Base-by-base conservation (phyloP, 805 yeast species). In the Candida multigemmis region DNA sequence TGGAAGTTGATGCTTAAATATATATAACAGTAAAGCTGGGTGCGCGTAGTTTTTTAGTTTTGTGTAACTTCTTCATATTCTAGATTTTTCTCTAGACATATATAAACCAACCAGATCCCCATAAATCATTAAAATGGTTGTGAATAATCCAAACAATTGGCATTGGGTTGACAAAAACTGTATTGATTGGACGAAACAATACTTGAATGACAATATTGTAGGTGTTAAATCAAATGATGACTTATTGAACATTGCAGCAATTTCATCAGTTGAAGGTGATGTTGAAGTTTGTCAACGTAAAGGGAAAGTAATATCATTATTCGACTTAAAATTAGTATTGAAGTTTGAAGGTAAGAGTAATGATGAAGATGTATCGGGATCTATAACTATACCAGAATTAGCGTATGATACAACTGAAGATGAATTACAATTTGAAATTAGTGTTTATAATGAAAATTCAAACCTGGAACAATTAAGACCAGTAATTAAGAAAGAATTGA, bases 141-240 rank as follows among this genome's bases (percentile, higher is more conserved):
- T 91, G 17, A 80, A 85, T 58, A 91, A 89, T 68, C 97, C 97
- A 21, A 91, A 91, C 56, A 89, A 89, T 61, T 89, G 98, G 98
- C 98, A 91, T 67, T 91, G 97, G 97, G 96, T 87, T 36, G 96
- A 89, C 59, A 89, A 89, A 56, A 91, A 91, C 65, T 91, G 98
- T 60, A 70, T 89, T 31, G 77, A 73, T 31, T 91, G 98, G 98
- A 69, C 96, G 8, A 74, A 74, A 35, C 65, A 69, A 21, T 89
- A 89, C 53, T 83, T 91, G 52, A 53, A 57, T 16, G 68, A 71
- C 24, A 68, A 74, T 23, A 59, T 86, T 27, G 62, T 64, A 7
- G 79, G 78, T 1, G 36, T 74, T 21, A 35, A 52, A 9, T 72
- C 44, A 2, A 63, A 46, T 12, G 60, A 56, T 9, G 38, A 41